Evolutionary conservation across 2,329 filamentous ascomycete genomes (phyloP).

Genomic region (Ascochyta koolunga): DNA sequence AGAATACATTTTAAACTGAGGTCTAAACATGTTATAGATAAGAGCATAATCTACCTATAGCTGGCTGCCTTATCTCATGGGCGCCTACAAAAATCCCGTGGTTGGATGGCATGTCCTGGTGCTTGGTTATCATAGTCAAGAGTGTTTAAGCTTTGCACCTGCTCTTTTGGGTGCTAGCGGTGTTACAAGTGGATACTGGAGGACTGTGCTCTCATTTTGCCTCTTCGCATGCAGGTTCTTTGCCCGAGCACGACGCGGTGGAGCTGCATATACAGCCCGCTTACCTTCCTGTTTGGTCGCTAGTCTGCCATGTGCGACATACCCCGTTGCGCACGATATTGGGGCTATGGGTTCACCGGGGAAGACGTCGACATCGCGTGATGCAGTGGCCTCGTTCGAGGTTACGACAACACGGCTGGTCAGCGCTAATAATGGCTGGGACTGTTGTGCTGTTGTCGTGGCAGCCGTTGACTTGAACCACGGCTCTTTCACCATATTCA

Average conservation of each 20-base stretch:
- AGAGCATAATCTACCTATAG: too few species aligned
- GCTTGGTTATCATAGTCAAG: conserved; percentile 4
- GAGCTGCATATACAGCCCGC: conserved; percentile 1
- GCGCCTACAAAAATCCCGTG: too few species aligned
- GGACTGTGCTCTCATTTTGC: not conserved
- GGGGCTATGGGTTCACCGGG: not conserved
- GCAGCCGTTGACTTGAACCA: too few species aligned
- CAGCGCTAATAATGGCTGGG: too few species aligned
- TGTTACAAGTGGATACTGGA: not conserved
- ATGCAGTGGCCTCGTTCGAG: not conserved
- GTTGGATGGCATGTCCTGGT: too few species aligned
- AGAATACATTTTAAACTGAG: too few species aligned
- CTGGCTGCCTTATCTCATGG: too few species aligned
- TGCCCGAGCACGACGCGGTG: conserved; percentile 10
- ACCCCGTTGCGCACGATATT: conserved; percentile 6
- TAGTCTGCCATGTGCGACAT: conserved; percentile 1
- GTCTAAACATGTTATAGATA: too few species aligned
- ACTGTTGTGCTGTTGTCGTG: too few species aligned
- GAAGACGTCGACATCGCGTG: not conserved
- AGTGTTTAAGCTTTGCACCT: conserved; percentile 5
- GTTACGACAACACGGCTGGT: too few species aligned
- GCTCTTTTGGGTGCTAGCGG: not conserved
- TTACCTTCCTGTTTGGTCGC: conserved; percentile 11
- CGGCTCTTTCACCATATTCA: too few species aligned
- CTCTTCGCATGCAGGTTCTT: conserved; percentile 15